Percentiles rank a stretch among this genome's conserved stretches.
phyloP scores from a whole-genome alignment of 1,139 yeast genomes.

The Candida dubliniensis region DNA sequence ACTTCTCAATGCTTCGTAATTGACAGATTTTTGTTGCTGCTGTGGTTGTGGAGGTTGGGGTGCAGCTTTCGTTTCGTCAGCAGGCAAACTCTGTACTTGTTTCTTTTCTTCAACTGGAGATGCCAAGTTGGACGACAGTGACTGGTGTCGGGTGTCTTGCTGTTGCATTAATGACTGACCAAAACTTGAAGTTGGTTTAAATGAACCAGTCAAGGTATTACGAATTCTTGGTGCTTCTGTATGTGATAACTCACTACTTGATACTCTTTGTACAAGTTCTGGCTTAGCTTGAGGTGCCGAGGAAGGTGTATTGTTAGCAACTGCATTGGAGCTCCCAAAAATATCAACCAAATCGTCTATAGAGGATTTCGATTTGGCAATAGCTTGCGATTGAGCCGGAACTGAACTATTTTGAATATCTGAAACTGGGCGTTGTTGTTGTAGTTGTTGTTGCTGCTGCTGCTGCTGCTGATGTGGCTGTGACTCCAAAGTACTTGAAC shows the following conservation, averaged over 20 bases:
- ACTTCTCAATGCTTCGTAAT: conserved; percentile 48
- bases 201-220: conserved; percentile 36
- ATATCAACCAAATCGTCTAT: conserved; percentile 65
- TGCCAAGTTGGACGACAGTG: conserved; percentile 2
- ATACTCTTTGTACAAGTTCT: conserved; percentile 21
- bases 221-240: conserved; percentile 42
- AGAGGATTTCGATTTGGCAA: conserved; percentile 47
- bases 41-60: conserved; percentile 6
- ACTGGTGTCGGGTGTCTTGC: conserved; percentile 18
- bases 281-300: conserved; percentile 3
- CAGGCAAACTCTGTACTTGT: conserved; percentile 25
- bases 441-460: conserved; percentile 9
- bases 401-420: not conserved
- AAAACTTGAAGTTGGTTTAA: conserved; percentile 65
- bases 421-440: conserved; percentile 3
- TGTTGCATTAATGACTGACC: conserved; percentile 57
- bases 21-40: conserved; percentile 26
- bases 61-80: conserved; percentile 23
- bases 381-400: conserved; percentile 4
- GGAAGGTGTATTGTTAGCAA: conserved; percentile 16
- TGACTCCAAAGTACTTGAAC: too few species aligned
- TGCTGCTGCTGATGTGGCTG: too few species aligned
- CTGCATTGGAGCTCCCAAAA: conserved; percentile 38
- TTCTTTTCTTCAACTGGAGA: conserved; percentile 22
- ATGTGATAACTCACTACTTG: conserved; percentile 40